Conservation (phyloP, 257 asterid genomes). For the Prunella vulgaris region DNA sequence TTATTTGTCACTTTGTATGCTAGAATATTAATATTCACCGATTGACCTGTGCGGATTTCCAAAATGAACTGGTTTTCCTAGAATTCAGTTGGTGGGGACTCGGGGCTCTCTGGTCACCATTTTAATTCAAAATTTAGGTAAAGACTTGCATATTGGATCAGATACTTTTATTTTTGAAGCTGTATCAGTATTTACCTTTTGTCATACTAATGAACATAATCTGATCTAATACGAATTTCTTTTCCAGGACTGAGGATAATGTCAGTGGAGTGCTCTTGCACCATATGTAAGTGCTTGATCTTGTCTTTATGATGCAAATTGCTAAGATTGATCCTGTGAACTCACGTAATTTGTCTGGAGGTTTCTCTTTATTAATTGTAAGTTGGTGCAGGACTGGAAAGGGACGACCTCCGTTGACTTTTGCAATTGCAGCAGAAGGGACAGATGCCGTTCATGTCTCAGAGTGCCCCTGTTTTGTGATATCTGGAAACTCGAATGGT, state of each 20-base stretch:
- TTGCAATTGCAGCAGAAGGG: conserved; percentile 83
- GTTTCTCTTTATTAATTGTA: conserved; percentile 21
- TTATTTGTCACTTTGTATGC: conserved; percentile 4
- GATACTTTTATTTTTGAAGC: conserved; percentile 1
- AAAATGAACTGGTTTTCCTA: conserved; percentile 30
- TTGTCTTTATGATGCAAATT: conserved; percentile 10
- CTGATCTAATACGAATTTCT: conserved; percentile 27
- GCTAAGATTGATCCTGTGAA: conserved; percentile 7
- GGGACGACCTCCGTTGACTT: conserved; percentile 75
- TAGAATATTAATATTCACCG: conserved; percentile 3
- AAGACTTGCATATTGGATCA: conserved; percentile 17
- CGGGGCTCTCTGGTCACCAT: conserved; percentile 86
- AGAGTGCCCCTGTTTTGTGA: conserved; percentile 80
- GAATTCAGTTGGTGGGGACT: conserved; percentile 96
- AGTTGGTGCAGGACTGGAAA: conserved; percentile 57
- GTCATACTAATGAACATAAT: conserved; percentile 9
- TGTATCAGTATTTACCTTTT: background rate
- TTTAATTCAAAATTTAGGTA: conserved; percentile 75
- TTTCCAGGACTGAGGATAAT: conserved; percentile 59
- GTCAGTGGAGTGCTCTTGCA: conserved; percentile 78
- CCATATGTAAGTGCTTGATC: conserved; percentile 68
- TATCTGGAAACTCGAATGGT: conserved; percentile 71
- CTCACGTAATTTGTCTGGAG: background rate
- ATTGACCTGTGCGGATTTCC: background rate
- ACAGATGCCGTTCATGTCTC: conserved; percentile 67